Conservation (phyloP, 139 green algal species). For the Picochlorum sp. region DNA sequence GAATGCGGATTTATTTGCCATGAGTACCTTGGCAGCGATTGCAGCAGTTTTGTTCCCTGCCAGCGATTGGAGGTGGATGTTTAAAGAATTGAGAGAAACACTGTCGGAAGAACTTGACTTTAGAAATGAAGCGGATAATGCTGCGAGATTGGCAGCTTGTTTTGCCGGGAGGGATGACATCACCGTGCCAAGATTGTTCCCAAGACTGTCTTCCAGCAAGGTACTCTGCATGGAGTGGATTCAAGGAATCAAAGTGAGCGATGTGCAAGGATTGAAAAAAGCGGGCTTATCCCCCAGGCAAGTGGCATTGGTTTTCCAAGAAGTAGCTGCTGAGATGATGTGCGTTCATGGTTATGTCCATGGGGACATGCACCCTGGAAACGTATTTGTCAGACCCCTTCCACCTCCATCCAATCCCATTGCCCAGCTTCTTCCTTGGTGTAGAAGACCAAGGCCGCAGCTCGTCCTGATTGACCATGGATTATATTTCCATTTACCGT, state of each 20-base stretch:
- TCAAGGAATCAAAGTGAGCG: conserved; percentile 41
- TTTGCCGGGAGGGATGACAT: conserved; percentile 22
- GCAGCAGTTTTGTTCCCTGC: conserved; percentile 43
- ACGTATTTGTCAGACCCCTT: conserved; percentile 53
- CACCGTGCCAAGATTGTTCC: conserved; percentile 31
- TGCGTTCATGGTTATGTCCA: conserved; percentile 71
- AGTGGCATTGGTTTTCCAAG: conserved; percentile 60
- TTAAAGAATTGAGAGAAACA: conserved; percentile 51
- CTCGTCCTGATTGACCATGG: conserved; percentile 83
- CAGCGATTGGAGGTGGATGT: conserved; percentile 47
- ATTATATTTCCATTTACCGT: conserved; percentile 50
- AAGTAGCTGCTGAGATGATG: conserved; percentile 74
- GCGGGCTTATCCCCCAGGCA: background rate
- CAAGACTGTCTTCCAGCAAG: conserved; percentile 30
- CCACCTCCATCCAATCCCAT: conserved; percentile 9
- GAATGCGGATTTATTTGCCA: conserved; percentile 52
- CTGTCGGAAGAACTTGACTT: conserved; percentile 80
- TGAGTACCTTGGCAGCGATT: conserved; percentile 27
- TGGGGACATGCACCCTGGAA: conserved; percentile 40
- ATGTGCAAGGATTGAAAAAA: conserved; percentile 27
- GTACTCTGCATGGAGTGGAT: conserved; percentile 74
- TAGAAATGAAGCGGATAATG: conserved; percentile 48
- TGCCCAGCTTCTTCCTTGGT: conserved; percentile 30
- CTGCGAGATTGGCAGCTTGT: conserved; percentile 20
- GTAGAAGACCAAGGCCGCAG: conserved; percentile 38